Conservation (phyloP, 345 rosid genomes). For the Lenwebbia sp. region DNA sequence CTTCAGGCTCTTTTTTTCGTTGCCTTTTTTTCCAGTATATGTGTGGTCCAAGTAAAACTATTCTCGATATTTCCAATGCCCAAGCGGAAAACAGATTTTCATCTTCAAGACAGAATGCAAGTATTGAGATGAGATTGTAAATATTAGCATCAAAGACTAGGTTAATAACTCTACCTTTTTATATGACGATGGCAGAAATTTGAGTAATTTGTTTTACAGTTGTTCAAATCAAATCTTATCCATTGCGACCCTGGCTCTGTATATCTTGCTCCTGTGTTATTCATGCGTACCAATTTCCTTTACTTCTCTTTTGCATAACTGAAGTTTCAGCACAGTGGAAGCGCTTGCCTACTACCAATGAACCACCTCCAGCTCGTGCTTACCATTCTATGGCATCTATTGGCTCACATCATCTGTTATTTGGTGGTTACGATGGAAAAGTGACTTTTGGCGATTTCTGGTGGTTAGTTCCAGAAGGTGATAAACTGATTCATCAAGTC, state of each 20-base stretch:
- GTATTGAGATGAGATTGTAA: background rate
- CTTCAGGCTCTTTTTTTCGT: background rate
- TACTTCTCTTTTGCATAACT: conserved; percentile 1
- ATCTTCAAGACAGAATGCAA: background rate
- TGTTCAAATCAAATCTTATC: background rate
- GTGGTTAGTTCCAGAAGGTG: conserved; percentile 99
- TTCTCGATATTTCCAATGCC: background rate
- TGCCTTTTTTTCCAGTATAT: background rate
- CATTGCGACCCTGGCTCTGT: background rate
- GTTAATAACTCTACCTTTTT: background rate
- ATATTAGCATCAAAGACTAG: background rate
- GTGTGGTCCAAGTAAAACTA: background rate
- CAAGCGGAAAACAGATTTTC: background rate
- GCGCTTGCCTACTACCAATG: conserved; percentile 55
- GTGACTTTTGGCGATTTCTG: conserved; percentile 81
- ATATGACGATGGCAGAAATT: background rate
- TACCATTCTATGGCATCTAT: conserved; percentile 74
- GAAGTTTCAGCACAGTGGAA: conserved; percentile 95
- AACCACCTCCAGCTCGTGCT: conserved; percentile 89
- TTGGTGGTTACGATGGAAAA: conserved; percentile 98
- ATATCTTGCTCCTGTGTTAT: background rate
- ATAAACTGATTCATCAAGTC: background rate
- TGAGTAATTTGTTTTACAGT: background rate
- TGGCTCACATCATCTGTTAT: conserved; percentile 68
- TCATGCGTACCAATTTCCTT: background rate